Evolutionary conservation across 192 early-diverging fungal genomes (phyloP), one percentile per base, ranked within the genome.

Genomic region (Radiomyces spectabilis): DNA sequence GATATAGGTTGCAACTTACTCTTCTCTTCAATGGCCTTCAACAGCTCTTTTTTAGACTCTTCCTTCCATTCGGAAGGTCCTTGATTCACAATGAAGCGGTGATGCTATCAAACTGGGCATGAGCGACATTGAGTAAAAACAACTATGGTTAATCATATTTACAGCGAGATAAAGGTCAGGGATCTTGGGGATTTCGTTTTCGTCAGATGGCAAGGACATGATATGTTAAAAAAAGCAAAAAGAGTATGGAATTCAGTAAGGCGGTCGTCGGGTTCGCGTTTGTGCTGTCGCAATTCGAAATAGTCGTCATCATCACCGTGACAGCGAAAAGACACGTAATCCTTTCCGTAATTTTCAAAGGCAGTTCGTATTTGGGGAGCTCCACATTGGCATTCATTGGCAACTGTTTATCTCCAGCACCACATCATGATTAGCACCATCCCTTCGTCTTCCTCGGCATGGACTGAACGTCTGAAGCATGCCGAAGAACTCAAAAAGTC

Each of bases 151-250:
- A 39, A 27, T 32, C 34, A 15, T 51, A 53, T 44, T 30, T 63
- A 70, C 68, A 55, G 94, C 82, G 31, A 94, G 77, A 35, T 89
- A 77, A 53, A 94, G 80, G 75, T 92, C 85, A 49, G 94, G 94
- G 69, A 94, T 92, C 72, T 91, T 83, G 37, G 82, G 78, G 49
- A 87, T 65, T 21, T 78, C 74, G 33, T 78, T 76, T 43, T 84
- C 81, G 16, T 80, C 73, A 77, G 82, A 83, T 53, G 65, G 34
- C 8, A 43, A 43, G 4, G 60, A 48, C 35, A 53, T 46, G 29
- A 22, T 26, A 27, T 27, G 22, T 15, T 18, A 12, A 22, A 47
- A 47, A 47, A 8, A 47, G 29, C 15, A 47, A 30, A 4, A 10
- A 8, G 8, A 22, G 12, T 27, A 47, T 10, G 29, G 45, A 47